A percentile compares a stretch with the other conserved stretches of the same genome.
Evolutionary conservation across 306 rosid species (phyloP).

Genomic region (Vigna nakashimae): DNA sequence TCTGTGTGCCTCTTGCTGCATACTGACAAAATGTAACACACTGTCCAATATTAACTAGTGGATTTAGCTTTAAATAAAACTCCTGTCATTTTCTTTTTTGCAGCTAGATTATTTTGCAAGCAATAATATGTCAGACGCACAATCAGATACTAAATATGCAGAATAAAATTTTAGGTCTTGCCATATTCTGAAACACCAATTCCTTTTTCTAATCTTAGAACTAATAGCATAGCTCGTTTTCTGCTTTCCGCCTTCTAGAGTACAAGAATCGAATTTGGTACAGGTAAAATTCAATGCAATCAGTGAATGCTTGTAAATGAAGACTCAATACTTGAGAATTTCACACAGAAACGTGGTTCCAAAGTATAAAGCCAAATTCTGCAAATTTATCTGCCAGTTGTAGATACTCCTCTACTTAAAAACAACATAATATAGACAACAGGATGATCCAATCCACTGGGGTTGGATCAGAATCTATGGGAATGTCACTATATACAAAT

Average conservation of each 20-base stretch:
- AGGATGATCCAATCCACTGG: not conserved
- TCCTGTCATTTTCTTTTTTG: no score
- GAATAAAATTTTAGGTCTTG: no score
- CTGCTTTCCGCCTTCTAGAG: not conserved
- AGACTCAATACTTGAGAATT: not conserved
- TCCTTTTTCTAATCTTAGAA: no score
- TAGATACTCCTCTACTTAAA: not conserved
- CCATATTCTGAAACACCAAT: no score
- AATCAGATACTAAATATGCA: no score
- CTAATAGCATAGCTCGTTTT: not conserved
- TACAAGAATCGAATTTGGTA: not conserved
- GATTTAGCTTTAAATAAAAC: not conserved
- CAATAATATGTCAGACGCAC: no score
- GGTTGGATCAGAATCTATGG: not conserved
- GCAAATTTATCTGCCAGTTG: conserved; percentile 2
- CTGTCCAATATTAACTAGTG: not conserved
- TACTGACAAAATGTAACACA: not conserved
- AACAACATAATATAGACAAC: not conserved
- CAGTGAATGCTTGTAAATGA: conserved; percentile 3
- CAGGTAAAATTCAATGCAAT: not conserved
- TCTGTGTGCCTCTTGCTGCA: conserved; percentile 1
- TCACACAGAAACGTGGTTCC: not conserved
- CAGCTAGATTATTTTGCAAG: no score
- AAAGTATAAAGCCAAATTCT: not conserved
- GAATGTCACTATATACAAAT: not conserved